Conservation (phyloP, 257 asterid species). For the Nicotiana tomentosiformis region DNA sequence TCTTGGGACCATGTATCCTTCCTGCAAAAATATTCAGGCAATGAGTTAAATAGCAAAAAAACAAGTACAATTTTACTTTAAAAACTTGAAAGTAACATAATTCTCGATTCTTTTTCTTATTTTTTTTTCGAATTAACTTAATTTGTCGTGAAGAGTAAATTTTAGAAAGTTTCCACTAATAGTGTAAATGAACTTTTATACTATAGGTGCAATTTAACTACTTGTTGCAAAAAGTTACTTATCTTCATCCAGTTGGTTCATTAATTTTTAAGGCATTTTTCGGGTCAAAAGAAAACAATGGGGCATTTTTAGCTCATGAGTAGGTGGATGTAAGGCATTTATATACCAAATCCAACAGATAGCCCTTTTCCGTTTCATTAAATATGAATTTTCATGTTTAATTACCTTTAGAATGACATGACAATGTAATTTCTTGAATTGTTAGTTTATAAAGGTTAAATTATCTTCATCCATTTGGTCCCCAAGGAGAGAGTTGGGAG, state of each 20-base stretch:
- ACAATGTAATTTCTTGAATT: neutral
- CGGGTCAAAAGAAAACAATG: too few relatives aligned
- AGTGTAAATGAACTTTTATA: too few relatives aligned
- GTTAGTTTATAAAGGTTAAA: neutral
- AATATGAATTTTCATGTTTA: neutral
- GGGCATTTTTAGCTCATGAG: too few relatives aligned
- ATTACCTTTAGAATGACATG: neutral
- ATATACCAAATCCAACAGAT: too few relatives aligned
- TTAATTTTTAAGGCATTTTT: too few relatives aligned
- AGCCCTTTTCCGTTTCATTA: neutral
- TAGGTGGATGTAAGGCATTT: too few relatives aligned
- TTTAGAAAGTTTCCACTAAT: too few relatives aligned
- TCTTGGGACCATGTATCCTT: conserved; percentile 67
- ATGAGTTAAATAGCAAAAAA: neutral
- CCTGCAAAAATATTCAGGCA: conserved; percentile 34
- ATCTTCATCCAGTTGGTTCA: too few relatives aligned
- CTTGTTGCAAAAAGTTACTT: too few relatives aligned
- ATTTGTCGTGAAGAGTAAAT: neutral
- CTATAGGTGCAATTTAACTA: too few relatives aligned
- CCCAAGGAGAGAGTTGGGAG: neutral
- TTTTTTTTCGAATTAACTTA: neutral
- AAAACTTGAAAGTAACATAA: neutral
- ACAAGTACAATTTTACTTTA: neutral
- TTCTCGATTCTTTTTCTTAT: neutral
- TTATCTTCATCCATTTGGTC: neutral